Evolutionary conservation across 306 rosid genomes (phyloP), one percentile per base, ranked within the genome.

Genomic region (Lotus japonicus): DNA sequence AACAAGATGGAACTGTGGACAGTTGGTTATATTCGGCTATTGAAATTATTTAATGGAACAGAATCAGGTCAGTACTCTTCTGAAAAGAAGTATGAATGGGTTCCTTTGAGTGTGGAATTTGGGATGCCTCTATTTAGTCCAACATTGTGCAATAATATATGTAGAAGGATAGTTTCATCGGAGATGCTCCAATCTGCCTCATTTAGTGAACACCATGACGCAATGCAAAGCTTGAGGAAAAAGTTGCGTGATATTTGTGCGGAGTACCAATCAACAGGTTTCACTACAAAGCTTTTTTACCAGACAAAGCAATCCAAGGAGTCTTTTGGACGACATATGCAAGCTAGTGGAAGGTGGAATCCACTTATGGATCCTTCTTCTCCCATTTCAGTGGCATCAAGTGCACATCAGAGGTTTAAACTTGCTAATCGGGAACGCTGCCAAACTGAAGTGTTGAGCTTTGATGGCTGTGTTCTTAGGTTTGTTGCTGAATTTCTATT

Each of bases 111-210:
- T 52, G 87, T 90, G 51, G 99, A 85, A 76, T 94, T 94, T 50
- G 99, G 99, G 58, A 79, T 94, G 74, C 97, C 99, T 26, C 84
- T 94, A 41, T 94, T 85, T 77, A 90, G 90, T 82, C 99, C 97
- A 16, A 85, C 79, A 36, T 65, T 94, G 75, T 90, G 97, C 62
- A 81, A 76, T 69, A 74, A 68, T 54, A 94, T 88, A 60, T 90
- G 99, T 71, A 82, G 75, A 75, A 94, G 96, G 70, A 77, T 94
- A 71, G 88, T 85, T 71, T 88, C 91, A 23, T 94, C 97, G 0
- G 84, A 87, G 70, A 69, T 94, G 60, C 99, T 94, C 72, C 96
- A 94, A 68, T 78, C 83, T 33, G 91, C 68, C 52, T 90, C 87
- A 66, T 84, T 88, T 73, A 64, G 55, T 16, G 87, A 81, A 65